Percentiles rank a stretch among this genome's conserved stretches.
These are phyloP conservation scores for Epichloe gansuensis DNA, from an alignment of 2,329 filamentous ascomycete species.

Conservation along the genomic window DNA sequence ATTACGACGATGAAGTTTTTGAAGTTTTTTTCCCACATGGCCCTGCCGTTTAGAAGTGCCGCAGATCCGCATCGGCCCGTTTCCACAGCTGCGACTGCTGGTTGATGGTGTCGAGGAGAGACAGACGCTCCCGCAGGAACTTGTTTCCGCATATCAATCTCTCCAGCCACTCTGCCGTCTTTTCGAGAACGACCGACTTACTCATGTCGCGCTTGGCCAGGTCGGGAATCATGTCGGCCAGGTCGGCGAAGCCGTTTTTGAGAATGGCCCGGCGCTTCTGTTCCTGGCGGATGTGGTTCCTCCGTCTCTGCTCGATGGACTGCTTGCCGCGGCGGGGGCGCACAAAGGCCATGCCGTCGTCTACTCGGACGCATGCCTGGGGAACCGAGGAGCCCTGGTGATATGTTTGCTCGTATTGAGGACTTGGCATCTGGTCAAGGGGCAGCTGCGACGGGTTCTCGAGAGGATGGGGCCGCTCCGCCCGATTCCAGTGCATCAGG, in stretches of 20 bases:
- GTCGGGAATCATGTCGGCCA: neutral
- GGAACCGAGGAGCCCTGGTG: too few relatives aligned
- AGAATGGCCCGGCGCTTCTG: neutral
- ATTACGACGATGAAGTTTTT: too few relatives aligned
- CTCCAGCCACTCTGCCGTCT: slow-evolving; percentile 1
- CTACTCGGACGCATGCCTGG: neutral
- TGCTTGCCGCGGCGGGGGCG: slow-evolving; percentile 1
- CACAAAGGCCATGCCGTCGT: neutral
- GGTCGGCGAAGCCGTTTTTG: neutral
- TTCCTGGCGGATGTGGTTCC: slow-evolving; percentile 3
- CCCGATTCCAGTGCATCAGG: neutral
- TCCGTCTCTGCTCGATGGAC: neutral
- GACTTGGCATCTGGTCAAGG: too few relatives aligned
- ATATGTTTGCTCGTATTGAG: too few relatives aligned
- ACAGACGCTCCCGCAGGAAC: neutral
- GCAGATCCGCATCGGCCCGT: too few relatives aligned
- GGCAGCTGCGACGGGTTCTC: neutral
- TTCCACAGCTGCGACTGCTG: neutral
- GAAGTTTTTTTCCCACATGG: too few relatives aligned
- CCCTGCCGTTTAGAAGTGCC: too few relatives aligned
- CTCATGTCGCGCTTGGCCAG: neutral
- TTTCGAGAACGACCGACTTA: slow-evolving; percentile 1
- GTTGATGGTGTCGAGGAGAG: neutral
- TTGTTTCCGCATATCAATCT: neutral
- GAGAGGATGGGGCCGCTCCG: neutral